Evolutionary conservation across 495 filamentous ascomycete species (phyloP), one percentile per base, ranked within the genome.

Genomic region (Penicillium tannophilum): DNA sequence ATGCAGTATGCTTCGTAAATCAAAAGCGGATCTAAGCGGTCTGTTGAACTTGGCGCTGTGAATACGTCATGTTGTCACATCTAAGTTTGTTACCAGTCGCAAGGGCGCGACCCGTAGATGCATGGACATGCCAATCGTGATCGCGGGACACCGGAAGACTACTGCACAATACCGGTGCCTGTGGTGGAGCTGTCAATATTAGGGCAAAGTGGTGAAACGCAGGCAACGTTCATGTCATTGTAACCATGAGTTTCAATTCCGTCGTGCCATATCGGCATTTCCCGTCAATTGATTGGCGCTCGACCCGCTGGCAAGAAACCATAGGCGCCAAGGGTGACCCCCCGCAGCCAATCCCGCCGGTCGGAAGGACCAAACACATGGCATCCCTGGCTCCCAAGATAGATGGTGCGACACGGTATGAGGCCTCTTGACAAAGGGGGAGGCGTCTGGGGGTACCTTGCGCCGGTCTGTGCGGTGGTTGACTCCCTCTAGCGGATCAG

Each of bases 391-490:
- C 17, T 5, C 36, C 44, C 49, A 53, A 51, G 30, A 23, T 57
- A 8, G 26, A 64, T 64, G 62, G 58, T 61, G 58, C 52, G 62
- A 60, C 62, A 55, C 23, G 17, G 4, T 17, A 28, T 16, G 39
- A 44, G 39, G 30, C 17, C 44, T 36, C 36, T 41, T 46, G 47
- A 48, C 46, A 3, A 49, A 30, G 46, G 46, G 45, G 43, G 19
- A 24, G 43, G 23, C 39, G 39, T 41, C 23, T 33, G 43, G 43
- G 30, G 43, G 54, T 28, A 23, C 62, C 58, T 58, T 61, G 62
- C 54, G 33, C 43, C 43, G 41, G 24, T 55, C 39, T 44, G 54
- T 33, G 56, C 44, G 28, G 58, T 67, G 67, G 67, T 69, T 69
- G 64, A 62, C 24, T 59, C 42, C 42, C 9, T 62, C 50, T 53